Evolutionary conservation across 768 basidiomycete genomes (phyloP).

Genomic region (Lentinula boryana): DNA sequence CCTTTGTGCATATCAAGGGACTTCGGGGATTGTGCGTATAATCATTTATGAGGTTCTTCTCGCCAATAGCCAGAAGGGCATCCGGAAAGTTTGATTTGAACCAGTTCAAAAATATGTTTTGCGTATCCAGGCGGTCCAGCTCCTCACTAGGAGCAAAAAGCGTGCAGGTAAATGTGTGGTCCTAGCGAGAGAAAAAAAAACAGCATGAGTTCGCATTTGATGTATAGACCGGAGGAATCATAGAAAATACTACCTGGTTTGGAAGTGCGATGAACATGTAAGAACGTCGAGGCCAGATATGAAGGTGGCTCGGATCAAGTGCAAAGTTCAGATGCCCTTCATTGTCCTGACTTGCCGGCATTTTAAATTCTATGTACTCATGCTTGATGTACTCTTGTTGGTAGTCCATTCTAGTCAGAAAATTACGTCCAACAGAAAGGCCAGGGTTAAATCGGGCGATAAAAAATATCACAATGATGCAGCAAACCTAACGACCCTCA

Average conservation of each 20-base stretch:
- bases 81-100: constrained; percentile 85
- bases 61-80: constrained; percentile 81
- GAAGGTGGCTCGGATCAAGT: constrained; percentile 92
- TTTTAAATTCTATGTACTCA: constrained; percentile 94
- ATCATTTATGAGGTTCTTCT: constrained; percentile 67
- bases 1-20: constrained; percentile 89
- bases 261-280: constrained; percentile 99
- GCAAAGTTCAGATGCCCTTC: constrained; percentile 64
- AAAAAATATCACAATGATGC: constrained; percentile 18
- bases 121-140: constrained; percentile 59
- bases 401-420: constrained; percentile 75
- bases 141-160: constrained; percentile 83
- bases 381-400: constrained; percentile 93
- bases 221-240: not conserved
- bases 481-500: constrained; percentile 84
- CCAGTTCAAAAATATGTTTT: constrained; percentile 59
- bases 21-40: constrained; percentile 83
- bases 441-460: constrained; percentile 8
- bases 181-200: constrained; percentile 40
- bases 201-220: not conserved
- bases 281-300: constrained; percentile 98
- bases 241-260: constrained; percentile 62
- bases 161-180: constrained; percentile 96
- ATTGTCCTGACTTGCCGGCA: constrained; percentile 70
- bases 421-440: constrained; percentile 3